Percentiles rank a stretch among this genome's conserved stretches.
Evolutionary conservation across 1,284 basidiomycete species (phyloP).

Genomic region (Psilocybe mexicana): DNA sequence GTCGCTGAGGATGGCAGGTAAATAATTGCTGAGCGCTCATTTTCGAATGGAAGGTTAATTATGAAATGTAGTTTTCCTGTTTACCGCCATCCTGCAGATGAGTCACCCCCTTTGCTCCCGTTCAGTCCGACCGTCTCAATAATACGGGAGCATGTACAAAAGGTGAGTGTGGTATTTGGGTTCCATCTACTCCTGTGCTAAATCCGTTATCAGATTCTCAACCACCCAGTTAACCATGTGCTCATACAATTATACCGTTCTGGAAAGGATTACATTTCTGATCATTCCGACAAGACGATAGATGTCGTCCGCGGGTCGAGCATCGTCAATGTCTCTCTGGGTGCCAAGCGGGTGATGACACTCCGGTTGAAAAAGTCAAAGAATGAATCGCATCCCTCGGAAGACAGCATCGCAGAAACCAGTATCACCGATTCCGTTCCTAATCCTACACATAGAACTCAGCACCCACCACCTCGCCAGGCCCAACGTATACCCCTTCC

Average conservation of each 20-base stretch:
- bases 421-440: background rate
- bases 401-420: background rate
- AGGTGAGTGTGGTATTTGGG: slow-evolving; percentile 31
- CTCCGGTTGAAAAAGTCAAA: slow-evolving; percentile 62
- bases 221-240: slow-evolving; percentile 73
- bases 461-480: slow-evolving; percentile 31
- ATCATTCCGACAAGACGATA: slow-evolving; percentile 81
- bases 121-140: slow-evolving; percentile 66
- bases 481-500: slow-evolving; percentile 68
- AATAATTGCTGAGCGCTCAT: background rate
- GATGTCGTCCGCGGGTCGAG: slow-evolving; percentile 69
- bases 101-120: slow-evolving; percentile 61
- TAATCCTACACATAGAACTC: background rate
- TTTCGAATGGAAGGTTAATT: background rate
- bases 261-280: slow-evolving; percentile 77
- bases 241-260: slow-evolving; percentile 76
- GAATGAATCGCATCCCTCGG: background rate
- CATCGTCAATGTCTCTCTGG: slow-evolving; percentile 76
- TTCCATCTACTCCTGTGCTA: background rate
- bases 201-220: slow-evolving; percentile 26
- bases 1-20: slow-evolving; percentile 64
- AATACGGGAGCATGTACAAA: slow-evolving; percentile 63
- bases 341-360: slow-evolving; percentile 71
- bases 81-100: slow-evolving; percentile 77
- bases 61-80: slow-evolving; percentile 58